Base-by-base conservation (phyloP, 1,284 basidiomycete genomes). In the Xanthoconium separans region DNA sequence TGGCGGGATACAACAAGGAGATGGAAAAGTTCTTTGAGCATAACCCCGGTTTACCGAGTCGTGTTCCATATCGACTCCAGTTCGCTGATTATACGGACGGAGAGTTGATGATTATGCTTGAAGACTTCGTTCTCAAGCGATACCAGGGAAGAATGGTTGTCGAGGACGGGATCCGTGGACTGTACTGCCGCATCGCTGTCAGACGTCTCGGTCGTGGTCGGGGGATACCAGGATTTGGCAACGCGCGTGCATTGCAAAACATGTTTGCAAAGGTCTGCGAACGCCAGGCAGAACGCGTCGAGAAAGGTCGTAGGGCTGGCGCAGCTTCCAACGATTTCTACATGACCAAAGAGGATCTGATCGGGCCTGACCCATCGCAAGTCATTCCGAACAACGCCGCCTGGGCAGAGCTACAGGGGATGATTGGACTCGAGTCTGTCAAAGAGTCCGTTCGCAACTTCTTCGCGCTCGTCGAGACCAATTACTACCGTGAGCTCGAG, bases 11-110 rank as follows among this genome's bases (percentile, higher is more conserved):
- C 65, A 77, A 73, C 64, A 82, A 79, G 51, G 73, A 87, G 67
- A 87, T 87, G 85, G 85, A 87, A 60, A 80, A 75, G 48, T 87
- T 87, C 70, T 87, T 87, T 56, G 84, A 86, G 55, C 84, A 85
- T 60, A 87, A 87, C 58, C 84, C 85, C 4, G 85, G 85, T 3
- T 61, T 87, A 13, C 65, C 68, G 2, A 86, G 84, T 66, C 81
- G 84, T 7, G 81, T 87, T 8, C 85, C 85, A 0, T 77, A 82
- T 56, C 66, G 64, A 27, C 70, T 87, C 22, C 70, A 78, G 12
- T 86, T 87, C 60, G 68, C 70, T 3, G 84, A 87, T 59, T 87
- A 86, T 59, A 73, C 64, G 13, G 81, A 85, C 52, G 58, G 61
- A 2, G 80, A 86, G 56, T 69, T 86, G 3, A 70, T 79, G 52